Conservation (phyloP, 23 red algal genomes). For the Pyropia haitanensis region DNA sequence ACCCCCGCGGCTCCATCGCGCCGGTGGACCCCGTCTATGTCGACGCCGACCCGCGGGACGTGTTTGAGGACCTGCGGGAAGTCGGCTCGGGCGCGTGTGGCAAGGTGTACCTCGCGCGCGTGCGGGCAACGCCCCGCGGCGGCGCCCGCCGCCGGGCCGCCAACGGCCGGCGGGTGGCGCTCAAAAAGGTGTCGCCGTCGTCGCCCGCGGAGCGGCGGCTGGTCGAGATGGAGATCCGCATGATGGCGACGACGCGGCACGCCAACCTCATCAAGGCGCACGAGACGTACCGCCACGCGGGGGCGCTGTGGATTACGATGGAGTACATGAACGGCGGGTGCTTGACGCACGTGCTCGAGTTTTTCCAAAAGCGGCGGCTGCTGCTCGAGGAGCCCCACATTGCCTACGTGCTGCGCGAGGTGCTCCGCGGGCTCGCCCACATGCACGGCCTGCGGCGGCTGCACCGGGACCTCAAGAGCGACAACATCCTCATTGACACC, state of each 20-base stretch:
- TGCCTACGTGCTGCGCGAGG: constrained; percentile 75
- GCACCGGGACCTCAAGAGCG: constrained; percentile 92
- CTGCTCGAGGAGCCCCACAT: constrained; percentile 65
- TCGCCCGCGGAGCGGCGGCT: constrained; percentile 39
- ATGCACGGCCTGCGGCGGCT: constrained; percentile 87
- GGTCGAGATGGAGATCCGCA: constrained; percentile 85
- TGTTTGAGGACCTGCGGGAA: constrained; percentile 54
- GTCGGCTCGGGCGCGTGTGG: constrained; percentile 82
- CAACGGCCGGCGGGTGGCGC: constrained; percentile 50
- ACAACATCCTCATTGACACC: constrained; percentile 62
- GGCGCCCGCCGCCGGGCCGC: constrained; percentile 2
- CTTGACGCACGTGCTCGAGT: constrained; percentile 80
- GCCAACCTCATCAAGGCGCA: constrained; percentile 82
- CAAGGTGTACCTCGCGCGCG: constrained; percentile 54
- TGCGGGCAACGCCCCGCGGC: background rate
- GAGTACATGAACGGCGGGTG: constrained; percentile 91
- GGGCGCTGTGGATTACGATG: constrained; percentile 81
- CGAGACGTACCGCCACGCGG: constrained; percentile 69
- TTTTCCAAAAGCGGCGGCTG: constrained; percentile 31
- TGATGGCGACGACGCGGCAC: constrained; percentile 88
- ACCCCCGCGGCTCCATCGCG: constrained; percentile 34
- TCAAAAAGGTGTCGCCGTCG: constrained; percentile 79
- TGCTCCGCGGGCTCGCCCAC: constrained; percentile 68
- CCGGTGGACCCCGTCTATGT: constrained; percentile 58
- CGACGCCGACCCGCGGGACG: constrained; percentile 55